A percentile compares a stretch with the other conserved stretches of the same genome.
phyloP scores from a whole-genome alignment of 345 rosid genomes.

The Physaria fendleri region DNA sequence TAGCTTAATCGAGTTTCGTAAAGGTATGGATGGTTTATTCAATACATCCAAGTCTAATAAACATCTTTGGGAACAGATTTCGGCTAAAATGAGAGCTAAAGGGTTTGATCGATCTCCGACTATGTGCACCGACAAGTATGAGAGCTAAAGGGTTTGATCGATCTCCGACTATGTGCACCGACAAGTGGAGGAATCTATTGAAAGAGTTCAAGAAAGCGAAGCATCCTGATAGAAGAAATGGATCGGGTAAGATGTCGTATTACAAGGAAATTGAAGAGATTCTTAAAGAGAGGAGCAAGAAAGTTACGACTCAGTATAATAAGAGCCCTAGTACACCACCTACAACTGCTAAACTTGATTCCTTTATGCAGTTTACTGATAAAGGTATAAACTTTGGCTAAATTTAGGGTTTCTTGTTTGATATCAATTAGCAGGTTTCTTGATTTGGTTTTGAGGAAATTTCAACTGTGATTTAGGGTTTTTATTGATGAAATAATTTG shows the following conservation, averaged over 20 bases:
- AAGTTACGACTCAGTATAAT: constrained; percentile 35
- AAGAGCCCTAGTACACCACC: constrained; percentile 52
- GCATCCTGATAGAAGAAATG: constrained; percentile 73
- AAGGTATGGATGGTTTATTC: constrained; percentile 87
- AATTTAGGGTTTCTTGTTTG: not conserved
- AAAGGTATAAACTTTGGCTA: constrained; percentile 50
- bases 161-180: constrained; percentile 98
- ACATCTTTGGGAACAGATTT: constrained; percentile 95
- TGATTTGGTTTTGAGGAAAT: not conserved
- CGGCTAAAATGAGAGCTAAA: constrained; percentile 82
- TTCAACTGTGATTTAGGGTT: not conserved
- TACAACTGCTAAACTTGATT: constrained; percentile 61
- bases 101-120: constrained; percentile 97
- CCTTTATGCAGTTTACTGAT: constrained; percentile 83
- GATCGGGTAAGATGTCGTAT: constrained; percentile 87
- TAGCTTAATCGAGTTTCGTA: constrained; percentile 58
- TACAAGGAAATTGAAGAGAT: constrained; percentile 96
- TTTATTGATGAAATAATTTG: not conserved
- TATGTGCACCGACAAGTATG: constrained; percentile 99
- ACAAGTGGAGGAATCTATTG: constrained; percentile 96
- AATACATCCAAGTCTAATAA: constrained; percentile 96
- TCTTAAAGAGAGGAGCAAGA: constrained; percentile 76
- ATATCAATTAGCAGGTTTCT: not conserved
- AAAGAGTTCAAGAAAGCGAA: constrained; percentile 94
- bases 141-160: constrained; percentile 94